Percentiles rank a stretch among this genome's conserved stretches.
Evolutionary conservation across 2,329 filamentous ascomycete genomes (phyloP).

Genomic region (Aspergillus vadensis): DNA sequence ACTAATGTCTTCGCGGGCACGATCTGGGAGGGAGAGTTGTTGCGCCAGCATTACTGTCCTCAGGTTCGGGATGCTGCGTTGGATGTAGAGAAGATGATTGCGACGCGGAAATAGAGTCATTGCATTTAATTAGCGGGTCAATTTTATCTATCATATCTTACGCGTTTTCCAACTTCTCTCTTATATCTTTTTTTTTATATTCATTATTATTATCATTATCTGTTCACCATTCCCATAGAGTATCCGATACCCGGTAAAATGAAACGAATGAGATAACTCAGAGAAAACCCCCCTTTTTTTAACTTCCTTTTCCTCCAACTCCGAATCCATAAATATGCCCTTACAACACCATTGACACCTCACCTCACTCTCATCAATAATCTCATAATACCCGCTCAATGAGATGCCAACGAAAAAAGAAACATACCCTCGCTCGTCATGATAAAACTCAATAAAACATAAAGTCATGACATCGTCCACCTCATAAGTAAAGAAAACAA

Average conservation of each 20-base stretch:
- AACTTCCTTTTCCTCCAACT: background rate
- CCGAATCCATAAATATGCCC: background rate
- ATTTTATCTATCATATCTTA: slow-evolving; percentile 10
- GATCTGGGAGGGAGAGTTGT: slow-evolving; percentile 88
- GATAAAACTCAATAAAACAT: background rate
- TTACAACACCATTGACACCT: no score
- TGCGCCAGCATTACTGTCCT: slow-evolving; percentile 83
- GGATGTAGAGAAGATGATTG: slow-evolving; percentile 67
- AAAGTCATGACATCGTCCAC: background rate
- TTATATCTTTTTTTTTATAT: background rate
- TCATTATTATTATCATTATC: background rate
- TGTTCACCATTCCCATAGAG: background rate
- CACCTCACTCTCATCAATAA: no score
- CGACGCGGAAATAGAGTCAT: slow-evolving; percentile 20
- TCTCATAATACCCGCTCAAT: no score
- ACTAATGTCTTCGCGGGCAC: slow-evolving; percentile 90
- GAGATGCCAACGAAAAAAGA: background rate
- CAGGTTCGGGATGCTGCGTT: slow-evolving; percentile 76
- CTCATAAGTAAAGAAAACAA: background rate
- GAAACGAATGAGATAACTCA: no score
- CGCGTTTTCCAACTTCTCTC: background rate
- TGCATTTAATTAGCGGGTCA: slow-evolving; percentile 13
- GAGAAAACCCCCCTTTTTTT: background rate
- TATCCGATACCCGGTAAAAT: background rate
- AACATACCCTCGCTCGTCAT: background rate